A percentile compares a stretch with the other conserved stretches of the same genome.
Evolutionary conservation across 108 stramenopile species (phyloP).

Genomic region (Cyclotella choctawhatcheeana): DNA sequence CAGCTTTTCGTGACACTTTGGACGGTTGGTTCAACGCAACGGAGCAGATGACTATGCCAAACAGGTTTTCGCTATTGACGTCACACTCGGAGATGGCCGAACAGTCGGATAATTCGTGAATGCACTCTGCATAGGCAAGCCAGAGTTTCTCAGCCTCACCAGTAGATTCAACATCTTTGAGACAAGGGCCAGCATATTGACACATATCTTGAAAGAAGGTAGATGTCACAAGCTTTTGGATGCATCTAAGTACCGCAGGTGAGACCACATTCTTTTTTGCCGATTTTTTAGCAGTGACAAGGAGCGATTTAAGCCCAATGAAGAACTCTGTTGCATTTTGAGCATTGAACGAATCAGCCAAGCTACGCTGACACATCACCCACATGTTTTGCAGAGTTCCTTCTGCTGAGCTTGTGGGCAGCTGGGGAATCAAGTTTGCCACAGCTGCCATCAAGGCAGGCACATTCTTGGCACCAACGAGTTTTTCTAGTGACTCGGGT

Average conservation of each 20-base stretch:
- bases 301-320: constrained; percentile 24
- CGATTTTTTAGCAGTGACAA: constrained; percentile 26
- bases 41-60: constrained; percentile 26
- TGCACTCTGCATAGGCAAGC: constrained; percentile 27
- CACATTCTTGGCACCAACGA: constrained; percentile 36
- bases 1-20: constrained; percentile 26
- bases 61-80: constrained; percentile 13
- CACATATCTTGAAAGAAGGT: constrained; percentile 54
- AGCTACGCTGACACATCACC: constrained; percentile 35
- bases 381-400: constrained; percentile 48
- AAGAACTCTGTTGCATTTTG: constrained; percentile 32
- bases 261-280: constrained; percentile 48
- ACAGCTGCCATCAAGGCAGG: constrained; percentile 49
- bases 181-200: constrained; percentile 24
- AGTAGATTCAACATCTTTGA: not conserved
- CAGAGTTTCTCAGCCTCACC: constrained; percentile 23
- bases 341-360: not conserved
- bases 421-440: constrained; percentile 52
- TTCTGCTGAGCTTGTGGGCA: constrained; percentile 57
- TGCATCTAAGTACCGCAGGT: constrained; percentile 51
- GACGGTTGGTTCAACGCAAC: constrained; percentile 9
- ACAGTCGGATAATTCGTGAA: constrained; percentile 20
- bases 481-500: constrained; percentile 18
- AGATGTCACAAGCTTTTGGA: constrained; percentile 47
- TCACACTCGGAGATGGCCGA: constrained; percentile 6